Evolutionary conservation across 1,284 basidiomycete genomes (phyloP), one percentile per base, ranked within the genome.

Genomic region (Pseudozyma hubeiensis): DNA sequence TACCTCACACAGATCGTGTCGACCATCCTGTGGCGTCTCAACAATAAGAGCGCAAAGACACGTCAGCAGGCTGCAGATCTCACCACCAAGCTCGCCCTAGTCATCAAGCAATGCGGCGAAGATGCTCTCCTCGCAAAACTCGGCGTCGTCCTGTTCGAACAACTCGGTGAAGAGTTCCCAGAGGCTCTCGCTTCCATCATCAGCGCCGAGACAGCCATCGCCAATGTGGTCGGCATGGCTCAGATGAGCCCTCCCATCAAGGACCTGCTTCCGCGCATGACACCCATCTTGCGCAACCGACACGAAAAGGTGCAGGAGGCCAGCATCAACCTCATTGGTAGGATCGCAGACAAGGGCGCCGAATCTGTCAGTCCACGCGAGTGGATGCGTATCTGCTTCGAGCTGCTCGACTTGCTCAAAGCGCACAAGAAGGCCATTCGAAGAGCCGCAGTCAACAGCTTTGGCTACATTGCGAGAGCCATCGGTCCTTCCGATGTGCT

Each of bases 381-480:
- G 86, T 99, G 96, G 96, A 99, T 99, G 97, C 91, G 97, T 82
- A 99, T 99, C 85, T 99, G 97, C 85, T 99, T 99, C 86, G 97
- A 99, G 85, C 87, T 99, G 41, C 89, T 99, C 51, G 97, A 99
- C 82, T 88, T 99, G 44, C 89, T 99, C 80, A 99, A 99, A 85
- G 97, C 97, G 8, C 97, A 99, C 87, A 99, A 99, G 88, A 97
- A 97, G 87, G 95, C 93, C 39, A 99, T 99, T 81, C 92, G 97
- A 60, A 93, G 96, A 85, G 97, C 97, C 0, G 95, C 96, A 16
- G 96, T 99, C 86, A 99, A 99, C 87, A 97, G 95, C 4, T 99
- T 99, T 78, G 97, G 97, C 80, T 99, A 99, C 81, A 99, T 99
- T 74, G 97, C 97, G 67, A 97, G 98, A 87, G 96, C 93, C 85